A percentile compares a stretch with the other conserved stretches of the same genome.
Evolutionary conservation across 2,329 filamentous ascomycete genomes (phyloP).

Genomic region (Lachnellula suecica): DNA sequence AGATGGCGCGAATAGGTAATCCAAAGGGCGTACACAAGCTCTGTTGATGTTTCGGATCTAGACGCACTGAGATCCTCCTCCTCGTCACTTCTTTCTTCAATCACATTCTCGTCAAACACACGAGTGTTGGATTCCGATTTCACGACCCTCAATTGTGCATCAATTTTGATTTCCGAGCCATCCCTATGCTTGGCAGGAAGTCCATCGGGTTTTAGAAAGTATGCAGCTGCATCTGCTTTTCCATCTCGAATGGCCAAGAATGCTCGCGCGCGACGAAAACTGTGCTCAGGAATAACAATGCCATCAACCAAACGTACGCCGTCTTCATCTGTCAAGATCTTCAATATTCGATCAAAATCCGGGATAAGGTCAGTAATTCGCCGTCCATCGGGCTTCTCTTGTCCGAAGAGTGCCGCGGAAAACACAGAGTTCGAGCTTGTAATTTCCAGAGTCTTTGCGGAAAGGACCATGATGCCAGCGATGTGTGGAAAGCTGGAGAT

Average conservation of each 20-base stretch:
- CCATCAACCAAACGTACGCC: constrained; percentile 81
- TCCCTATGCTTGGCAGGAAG: constrained; percentile 85
- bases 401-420: constrained; percentile 86
- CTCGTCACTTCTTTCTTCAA: constrained; percentile 60
- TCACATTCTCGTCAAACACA: constrained; percentile 59
- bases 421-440: constrained; percentile 95
- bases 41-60: constrained; percentile 56
- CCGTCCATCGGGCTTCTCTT: constrained; percentile 79
- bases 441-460: constrained; percentile 74
- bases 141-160: constrained; percentile 95
- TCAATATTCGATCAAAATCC: constrained; percentile 80
- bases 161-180: constrained; percentile 87
- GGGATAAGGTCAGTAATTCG: constrained; percentile 80
- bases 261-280: constrained; percentile 85
- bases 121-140: constrained; percentile 73
- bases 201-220: constrained; percentile 82
- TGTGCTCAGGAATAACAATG: constrained; percentile 96
- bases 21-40: constrained; percentile 94
- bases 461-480: constrained; percentile 90
- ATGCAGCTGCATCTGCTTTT: constrained; percentile 71
- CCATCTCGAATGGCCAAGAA: constrained; percentile 82
- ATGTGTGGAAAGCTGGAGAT: constrained; percentile 97
- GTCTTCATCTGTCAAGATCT: constrained; percentile 83
- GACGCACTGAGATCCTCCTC: constrained; percentile 37
- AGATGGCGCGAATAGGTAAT: constrained; percentile 94